phyloP scores from a whole-genome alignment of 306 rosid species.

The Malus fusca region DNA sequence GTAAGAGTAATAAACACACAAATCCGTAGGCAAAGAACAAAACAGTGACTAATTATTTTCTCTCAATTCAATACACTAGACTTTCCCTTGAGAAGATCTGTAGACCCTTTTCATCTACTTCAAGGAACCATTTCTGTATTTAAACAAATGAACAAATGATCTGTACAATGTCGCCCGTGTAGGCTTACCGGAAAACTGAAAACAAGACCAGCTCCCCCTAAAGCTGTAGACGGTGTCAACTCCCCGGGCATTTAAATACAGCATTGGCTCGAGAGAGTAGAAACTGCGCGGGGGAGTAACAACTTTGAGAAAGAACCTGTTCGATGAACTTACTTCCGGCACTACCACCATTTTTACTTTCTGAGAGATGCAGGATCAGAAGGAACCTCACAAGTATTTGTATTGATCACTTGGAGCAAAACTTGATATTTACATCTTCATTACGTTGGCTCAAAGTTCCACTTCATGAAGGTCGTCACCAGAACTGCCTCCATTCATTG shows the following conservation, averaged over 20 bases:
- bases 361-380: constrained; percentile 42
- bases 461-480: constrained; percentile 83
- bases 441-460: constrained; percentile 61
- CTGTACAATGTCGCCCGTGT: constrained; percentile 42
- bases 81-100: constrained; percentile 26
- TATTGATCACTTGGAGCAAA: constrained; percentile 50
- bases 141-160: constrained; percentile 58
- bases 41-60: constrained; percentile 2
- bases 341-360: constrained; percentile 29
- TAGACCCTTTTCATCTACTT: constrained; percentile 18
- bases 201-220: constrained; percentile 33
- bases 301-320: not conserved
- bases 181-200: constrained; percentile 19
- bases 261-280: constrained; percentile 20
- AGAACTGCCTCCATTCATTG: constrained; percentile 37
- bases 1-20: not conserved
- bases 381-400: constrained; percentile 36
- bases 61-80: constrained; percentile 27
- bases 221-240: constrained; percentile 26
- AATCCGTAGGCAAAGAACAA: not conserved
- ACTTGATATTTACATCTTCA: constrained; percentile 66
- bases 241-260: constrained; percentile 26
- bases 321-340: constrained; percentile 25
- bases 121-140: constrained; percentile 24
- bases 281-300: constrained; percentile 13